Base-by-base conservation (phyloP, 2,329 filamentous ascomycete species). In the Penicillium expansum region DNA sequence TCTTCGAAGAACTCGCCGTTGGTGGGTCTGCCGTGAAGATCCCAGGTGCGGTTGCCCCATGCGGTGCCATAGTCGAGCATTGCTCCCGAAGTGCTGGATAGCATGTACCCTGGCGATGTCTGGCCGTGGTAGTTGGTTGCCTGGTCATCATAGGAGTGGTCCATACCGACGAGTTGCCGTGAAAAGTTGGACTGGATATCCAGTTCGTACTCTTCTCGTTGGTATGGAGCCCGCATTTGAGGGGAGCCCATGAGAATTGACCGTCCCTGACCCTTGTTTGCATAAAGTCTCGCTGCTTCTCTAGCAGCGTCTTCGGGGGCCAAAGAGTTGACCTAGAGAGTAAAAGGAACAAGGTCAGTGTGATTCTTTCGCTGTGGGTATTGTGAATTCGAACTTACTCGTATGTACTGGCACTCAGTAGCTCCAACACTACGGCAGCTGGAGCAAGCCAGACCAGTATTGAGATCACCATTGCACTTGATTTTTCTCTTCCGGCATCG, bases 401-500 rank as follows among this genome's bases (percentile, higher is more conserved):
- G 83, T 61, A 95, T 79, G 69, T 96, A 97, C 56, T 87, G 84
- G 71, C 93, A 97, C 6, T 82, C 68, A 3, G 64, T 71, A 50
- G 77, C 78, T 13, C 89, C 88, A 51, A 92, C 88, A 59, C 81
- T 85, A 67, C 86, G 88, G 79, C 93, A 97, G 73, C 92, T 96
- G 11, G 83, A 80, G 74, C 93, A 97, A n/a, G 87, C 86, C 38
- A 80, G 77, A n/a, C 88, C 89, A 67, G 88, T 85, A 32, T 89
- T 89, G 33, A 83, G 80, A 70, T 96, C 91, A 42, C 93, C 93
- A 68, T 90, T 96, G 77, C 93, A 97, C 65, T 91, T 88, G 67
- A 97, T 97, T 80, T 97, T 97, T 57, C 93, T 85, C 77, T 93
- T 92, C 59, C 93, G 86, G 75, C 93, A 97, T 64, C 93, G 86